Evolutionary conservation across 805 yeast genomes (phyloP).

Genomic region (Torulaspora delbrueckii): DNA sequence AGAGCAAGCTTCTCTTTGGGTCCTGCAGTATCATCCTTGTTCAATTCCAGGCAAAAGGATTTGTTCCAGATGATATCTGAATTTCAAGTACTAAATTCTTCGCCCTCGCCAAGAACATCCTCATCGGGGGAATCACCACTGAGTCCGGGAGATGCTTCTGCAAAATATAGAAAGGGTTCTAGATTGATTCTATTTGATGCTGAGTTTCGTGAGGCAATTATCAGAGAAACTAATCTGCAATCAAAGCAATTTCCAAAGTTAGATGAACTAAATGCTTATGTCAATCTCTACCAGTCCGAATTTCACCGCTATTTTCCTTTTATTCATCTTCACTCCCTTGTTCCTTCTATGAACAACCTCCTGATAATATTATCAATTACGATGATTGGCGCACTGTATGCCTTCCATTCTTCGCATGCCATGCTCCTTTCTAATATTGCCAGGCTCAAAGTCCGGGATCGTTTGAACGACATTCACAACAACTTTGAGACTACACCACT

Average conservation of each 20-base stretch:
- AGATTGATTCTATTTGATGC: constrained; percentile 41
- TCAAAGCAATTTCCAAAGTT: constrained; percentile 66
- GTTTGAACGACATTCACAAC: constrained; percentile 46
- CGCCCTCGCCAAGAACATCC: constrained; percentile 10
- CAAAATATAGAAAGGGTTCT: constrained; percentile 9
- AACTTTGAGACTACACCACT: constrained; percentile 61
- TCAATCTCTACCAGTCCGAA: constrained; percentile 67
- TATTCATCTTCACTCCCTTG: constrained; percentile 64
- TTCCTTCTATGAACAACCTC: constrained; percentile 46
- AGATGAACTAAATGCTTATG: constrained; percentile 71
- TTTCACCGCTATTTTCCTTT: constrained; percentile 82
- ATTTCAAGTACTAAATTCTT: constrained; percentile 3
- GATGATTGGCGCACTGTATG: constrained; percentile 82
- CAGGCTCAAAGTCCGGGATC: constrained; percentile 59
- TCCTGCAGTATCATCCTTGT: constrained; percentile 42
- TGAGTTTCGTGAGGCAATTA: constrained; percentile 49
- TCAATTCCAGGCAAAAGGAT: constrained; percentile 62
- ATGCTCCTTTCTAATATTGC: constrained; percentile 63
- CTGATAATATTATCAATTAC: constrained; percentile 78
- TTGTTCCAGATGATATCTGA: constrained; percentile 45
- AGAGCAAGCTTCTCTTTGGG: constrained; percentile 13
- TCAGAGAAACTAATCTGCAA: constrained; percentile 48
- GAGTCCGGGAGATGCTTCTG: constrained; percentile 10
- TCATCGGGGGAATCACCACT: constrained; percentile 9
- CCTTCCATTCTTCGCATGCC: constrained; percentile 75